Conservation (phyloP, 2,329 filamentous ascomycete genomes). For the Grosmannia huntii region DNA sequence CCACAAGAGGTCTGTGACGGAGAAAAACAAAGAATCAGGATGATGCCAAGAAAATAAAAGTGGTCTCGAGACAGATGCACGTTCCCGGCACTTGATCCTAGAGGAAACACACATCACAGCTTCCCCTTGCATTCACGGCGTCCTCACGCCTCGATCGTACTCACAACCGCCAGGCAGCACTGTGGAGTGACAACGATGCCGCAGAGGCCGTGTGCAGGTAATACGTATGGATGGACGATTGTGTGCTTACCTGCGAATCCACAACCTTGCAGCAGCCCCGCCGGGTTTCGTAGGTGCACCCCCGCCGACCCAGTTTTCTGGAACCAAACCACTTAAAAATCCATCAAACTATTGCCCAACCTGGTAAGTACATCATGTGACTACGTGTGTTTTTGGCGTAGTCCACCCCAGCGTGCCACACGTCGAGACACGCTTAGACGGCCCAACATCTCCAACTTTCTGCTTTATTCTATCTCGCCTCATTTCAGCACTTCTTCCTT, state of each 20-base stretch:
- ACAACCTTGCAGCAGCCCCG: background rate
- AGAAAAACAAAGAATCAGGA: background rate
- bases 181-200: background rate
- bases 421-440: background rate
- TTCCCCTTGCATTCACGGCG: background rate
- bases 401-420: background rate
- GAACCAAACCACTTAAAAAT: background rate
- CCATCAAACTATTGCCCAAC: background rate
- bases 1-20: background rate
- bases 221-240: background rate
- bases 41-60: background rate
- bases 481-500: background rate
- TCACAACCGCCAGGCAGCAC: background rate
- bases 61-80: background rate
- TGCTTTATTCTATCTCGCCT: background rate
- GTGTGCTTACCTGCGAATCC: background rate
- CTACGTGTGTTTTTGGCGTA: background rate
- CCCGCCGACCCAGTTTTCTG: background rate
- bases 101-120: background rate
- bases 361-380: background rate
- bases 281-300: background rate
- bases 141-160: background rate
- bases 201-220: background rate
- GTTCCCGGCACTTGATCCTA: background rate
- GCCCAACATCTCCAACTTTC: conserved; percentile 1